A percentile compares a stretch with the other conserved stretches of the same genome.
These are phyloP conservation scores for Boletus sensibilis DNA, from an alignment of 768 basidiomycete genomes.

Conservation along the genomic window DNA sequence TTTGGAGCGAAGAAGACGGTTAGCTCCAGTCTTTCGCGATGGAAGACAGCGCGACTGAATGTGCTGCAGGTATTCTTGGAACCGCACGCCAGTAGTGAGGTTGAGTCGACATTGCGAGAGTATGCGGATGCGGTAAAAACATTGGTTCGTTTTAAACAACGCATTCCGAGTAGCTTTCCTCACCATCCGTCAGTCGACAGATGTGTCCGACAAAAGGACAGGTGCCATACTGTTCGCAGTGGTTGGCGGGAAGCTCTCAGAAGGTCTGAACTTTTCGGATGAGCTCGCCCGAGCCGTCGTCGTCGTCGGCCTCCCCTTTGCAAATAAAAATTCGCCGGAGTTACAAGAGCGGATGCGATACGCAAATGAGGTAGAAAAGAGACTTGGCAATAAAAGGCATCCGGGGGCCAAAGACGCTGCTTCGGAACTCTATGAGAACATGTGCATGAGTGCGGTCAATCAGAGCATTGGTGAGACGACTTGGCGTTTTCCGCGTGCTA, in stretches of 20 bases:
- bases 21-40: slow-evolving; percentile 5
- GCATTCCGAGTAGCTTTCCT: not conserved
- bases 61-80: slow-evolving; percentile 80
- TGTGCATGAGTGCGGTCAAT: slow-evolving; percentile 94
- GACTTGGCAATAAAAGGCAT: slow-evolving; percentile 33
- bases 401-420: slow-evolving; percentile 61
- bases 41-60: not conserved
- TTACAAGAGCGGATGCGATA: slow-evolving; percentile 90
- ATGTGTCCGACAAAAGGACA: slow-evolving; percentile 31
- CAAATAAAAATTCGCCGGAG: slow-evolving; percentile 88
- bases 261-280: slow-evolving; percentile 80
- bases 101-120: slow-evolving; percentile 72
- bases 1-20: slow-evolving; percentile 76
- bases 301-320: slow-evolving; percentile 89
- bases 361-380: slow-evolving; percentile 61
- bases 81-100: slow-evolving; percentile 67
- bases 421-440: slow-evolving; percentile 83
- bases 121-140: slow-evolving; percentile 55
- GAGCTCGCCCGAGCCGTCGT: slow-evolving; percentile 83
- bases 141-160: slow-evolving; percentile 16
- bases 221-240: slow-evolving; percentile 92
- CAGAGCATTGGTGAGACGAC: slow-evolving; percentile 82
- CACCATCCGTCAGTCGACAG: slow-evolving; percentile 16
- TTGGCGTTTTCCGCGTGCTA: not conserved
- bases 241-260: slow-evolving; percentile 95